These are phyloP conservation scores for Lipomyces japonicus DNA, from an alignment of 805 yeast genomes.

Conservation along the genomic window DNA sequence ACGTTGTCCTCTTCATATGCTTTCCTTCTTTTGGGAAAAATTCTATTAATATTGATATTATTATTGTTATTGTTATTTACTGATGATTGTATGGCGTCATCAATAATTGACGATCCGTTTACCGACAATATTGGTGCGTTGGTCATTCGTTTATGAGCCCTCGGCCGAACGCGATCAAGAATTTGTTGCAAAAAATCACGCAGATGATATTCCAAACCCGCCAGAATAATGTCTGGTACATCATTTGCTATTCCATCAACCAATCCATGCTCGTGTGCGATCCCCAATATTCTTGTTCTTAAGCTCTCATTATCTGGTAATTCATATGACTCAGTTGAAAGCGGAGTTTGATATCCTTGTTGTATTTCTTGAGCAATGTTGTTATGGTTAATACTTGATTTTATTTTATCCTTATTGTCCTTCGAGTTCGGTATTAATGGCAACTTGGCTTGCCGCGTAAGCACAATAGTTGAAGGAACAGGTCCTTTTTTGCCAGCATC, in stretches of 20 bases:
- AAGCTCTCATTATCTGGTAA: conserved; percentile 75
- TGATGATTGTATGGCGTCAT: neutral
- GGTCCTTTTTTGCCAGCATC: conserved; percentile 74
- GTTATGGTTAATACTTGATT: conserved; percentile 9
- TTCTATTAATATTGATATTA: too few relatives aligned
- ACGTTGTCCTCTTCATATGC: conserved; percentile 35
- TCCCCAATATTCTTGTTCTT: conserved; percentile 67
- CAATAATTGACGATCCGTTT: conserved; percentile 2
- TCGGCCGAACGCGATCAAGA: conserved; percentile 64
- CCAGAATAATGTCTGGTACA: conserved; percentile 67
- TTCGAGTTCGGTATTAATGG: conserved; percentile 78
- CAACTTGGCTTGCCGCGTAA: conserved; percentile 49
- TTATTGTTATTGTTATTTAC: neutral
- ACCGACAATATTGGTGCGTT: conserved; percentile 1
- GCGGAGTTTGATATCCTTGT: conserved; percentile 77
- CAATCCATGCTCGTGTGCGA: conserved; percentile 85
- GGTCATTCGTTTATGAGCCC: conserved; percentile 43
- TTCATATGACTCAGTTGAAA: conserved; percentile 72
- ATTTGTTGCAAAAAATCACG: conserved; percentile 70
- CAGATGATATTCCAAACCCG: conserved; percentile 81
- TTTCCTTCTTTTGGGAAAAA: conserved; percentile 34
- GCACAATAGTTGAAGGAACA: conserved; percentile 37
- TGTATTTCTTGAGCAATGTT: conserved; percentile 89
- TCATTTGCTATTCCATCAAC: conserved; percentile 75
- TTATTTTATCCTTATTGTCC: conserved; percentile 37